Percentiles rank a stretch among this genome's conserved stretches.
phyloP scores from a whole-genome alignment of 1,139 yeast genomes.

The Suhomyces anneliseae region DNA sequence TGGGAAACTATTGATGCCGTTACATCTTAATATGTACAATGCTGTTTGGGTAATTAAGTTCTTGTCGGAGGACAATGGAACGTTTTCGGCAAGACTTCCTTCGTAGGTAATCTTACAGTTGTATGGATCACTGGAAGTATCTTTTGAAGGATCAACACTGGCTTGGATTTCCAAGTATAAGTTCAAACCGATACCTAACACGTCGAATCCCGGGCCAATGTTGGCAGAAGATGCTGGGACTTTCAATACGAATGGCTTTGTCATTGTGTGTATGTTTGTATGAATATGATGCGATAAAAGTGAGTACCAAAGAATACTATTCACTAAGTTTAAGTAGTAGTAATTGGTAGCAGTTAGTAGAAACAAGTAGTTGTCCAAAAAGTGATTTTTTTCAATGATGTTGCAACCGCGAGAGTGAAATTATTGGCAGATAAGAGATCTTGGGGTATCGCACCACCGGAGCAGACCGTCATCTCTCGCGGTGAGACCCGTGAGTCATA shows the following conservation, averaged over 20 bases:
- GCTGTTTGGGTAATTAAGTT: slow-evolving; percentile 93
- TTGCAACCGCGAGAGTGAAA: background rate
- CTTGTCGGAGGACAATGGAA: slow-evolving; percentile 72
- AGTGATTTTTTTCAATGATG: background rate
- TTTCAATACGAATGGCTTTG: slow-evolving; percentile 53
- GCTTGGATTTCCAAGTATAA: slow-evolving; percentile 72
- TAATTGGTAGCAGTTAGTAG: too few relatives aligned
- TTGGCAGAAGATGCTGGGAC: slow-evolving; percentile 98
- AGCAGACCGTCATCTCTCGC: too few relatives aligned
- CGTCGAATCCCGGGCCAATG: slow-evolving; percentile 98
- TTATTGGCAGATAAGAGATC: background rate
- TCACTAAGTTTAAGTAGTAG: too few relatives aligned
- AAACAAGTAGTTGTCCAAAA: background rate
- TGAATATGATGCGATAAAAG: too few relatives aligned
- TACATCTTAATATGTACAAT: slow-evolving; percentile 82
- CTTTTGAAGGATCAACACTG: slow-evolving; percentile 54
- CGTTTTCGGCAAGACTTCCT: slow-evolving; percentile 73
- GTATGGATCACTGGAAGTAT: slow-evolving; percentile 58
- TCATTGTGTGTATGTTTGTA: slow-evolving; percentile 1
- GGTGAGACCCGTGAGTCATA: background rate
- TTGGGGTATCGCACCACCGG: background rate
- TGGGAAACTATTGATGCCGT: slow-evolving; percentile 74
- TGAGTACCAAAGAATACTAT: too few relatives aligned
- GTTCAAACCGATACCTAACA: slow-evolving; percentile 83
- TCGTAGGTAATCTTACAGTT: slow-evolving; percentile 72